Conservation (phyloP, 2,329 filamentous ascomycete species). For the Bertia moriformis region DNA sequence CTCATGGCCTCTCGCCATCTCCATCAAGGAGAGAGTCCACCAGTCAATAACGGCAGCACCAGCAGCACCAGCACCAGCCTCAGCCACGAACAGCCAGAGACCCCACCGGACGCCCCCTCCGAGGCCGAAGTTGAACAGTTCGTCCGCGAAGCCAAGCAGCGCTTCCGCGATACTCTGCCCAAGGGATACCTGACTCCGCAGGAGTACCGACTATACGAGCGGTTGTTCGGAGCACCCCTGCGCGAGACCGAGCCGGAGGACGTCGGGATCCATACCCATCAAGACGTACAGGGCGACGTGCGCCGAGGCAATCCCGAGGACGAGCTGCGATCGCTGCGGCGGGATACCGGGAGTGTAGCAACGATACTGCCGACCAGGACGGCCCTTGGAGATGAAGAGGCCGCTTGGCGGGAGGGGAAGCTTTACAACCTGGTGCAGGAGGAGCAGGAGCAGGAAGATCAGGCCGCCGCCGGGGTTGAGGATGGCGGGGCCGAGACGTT, state of each 20-base stretch:
- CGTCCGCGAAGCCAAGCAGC: slow-evolving; percentile 58
- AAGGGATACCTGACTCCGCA: slow-evolving; percentile 52
- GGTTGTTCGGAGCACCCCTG: slow-evolving; percentile 66
- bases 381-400: too few species aligned
- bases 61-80: too few species aligned
- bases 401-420: too few species aligned
- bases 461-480: background rate
- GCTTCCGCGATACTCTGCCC: slow-evolving; percentile 66
- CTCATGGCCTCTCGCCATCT: too few species aligned
- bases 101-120: too few species aligned
- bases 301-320: background rate
- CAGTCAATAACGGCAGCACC: too few species aligned
- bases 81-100: too few species aligned
- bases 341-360: too few species aligned
- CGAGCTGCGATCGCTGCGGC: too few species aligned
- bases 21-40: too few species aligned
- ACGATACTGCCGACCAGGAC: too few species aligned
- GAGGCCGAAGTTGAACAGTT: slow-evolving; percentile 33
- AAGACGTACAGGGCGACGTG: background rate
- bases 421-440: background rate
- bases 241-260: slow-evolving; percentile 45
- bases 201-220: slow-evolving; percentile 63
- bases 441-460: background rate
- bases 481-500: slow-evolving; percentile 9
- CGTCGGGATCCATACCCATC: slow-evolving; percentile 26